Conservation (phyloP, 441 rosid genomes). For the Euphorbia corollata region DNA sequence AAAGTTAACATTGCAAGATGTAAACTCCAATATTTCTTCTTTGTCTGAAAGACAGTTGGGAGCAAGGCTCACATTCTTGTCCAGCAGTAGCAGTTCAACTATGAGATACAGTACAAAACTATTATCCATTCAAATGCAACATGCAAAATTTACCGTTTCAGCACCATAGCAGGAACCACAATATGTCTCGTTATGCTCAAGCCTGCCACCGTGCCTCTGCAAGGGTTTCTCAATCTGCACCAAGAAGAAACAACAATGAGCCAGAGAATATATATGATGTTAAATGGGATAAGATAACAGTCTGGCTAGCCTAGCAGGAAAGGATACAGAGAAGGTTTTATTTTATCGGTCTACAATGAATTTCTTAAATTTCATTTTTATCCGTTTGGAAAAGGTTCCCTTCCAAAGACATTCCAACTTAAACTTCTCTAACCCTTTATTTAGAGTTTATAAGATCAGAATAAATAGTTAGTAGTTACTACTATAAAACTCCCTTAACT, state of each 20-base stretch:
- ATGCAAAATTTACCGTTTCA: slow-evolving; percentile 47
- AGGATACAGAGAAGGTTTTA: no score
- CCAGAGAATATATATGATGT: neutral
- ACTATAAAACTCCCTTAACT: neutral
- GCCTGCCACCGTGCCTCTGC: slow-evolving; percentile 93
- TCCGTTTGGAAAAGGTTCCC: no score
- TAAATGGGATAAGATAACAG: slow-evolving; percentile 4
- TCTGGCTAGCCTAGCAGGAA: neutral
- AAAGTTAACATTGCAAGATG: slow-evolving; percentile 7
- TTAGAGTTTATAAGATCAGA: neutral
- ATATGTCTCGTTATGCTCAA: slow-evolving; percentile 86
- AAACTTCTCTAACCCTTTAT: neutral
- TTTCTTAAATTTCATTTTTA: no score
- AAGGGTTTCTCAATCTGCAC: slow-evolving; percentile 79
- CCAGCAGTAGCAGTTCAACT: no score
- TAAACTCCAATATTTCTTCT: neutral
- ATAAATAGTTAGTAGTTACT: neutral
- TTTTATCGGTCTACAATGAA: no score
- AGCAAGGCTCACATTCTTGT: neutral
- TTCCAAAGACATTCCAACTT: neutral
- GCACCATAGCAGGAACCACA: slow-evolving; percentile 96
- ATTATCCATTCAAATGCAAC: neutral
- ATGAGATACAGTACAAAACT: no score
- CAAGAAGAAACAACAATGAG: slow-evolving; percentile 20
- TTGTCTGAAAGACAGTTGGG: neutral